A percentile compares a stretch with the other conserved stretches of the same genome.
Evolutionary conservation across 148 eudicot species (phyloP).

Genomic region (Beta vulgaris): DNA sequence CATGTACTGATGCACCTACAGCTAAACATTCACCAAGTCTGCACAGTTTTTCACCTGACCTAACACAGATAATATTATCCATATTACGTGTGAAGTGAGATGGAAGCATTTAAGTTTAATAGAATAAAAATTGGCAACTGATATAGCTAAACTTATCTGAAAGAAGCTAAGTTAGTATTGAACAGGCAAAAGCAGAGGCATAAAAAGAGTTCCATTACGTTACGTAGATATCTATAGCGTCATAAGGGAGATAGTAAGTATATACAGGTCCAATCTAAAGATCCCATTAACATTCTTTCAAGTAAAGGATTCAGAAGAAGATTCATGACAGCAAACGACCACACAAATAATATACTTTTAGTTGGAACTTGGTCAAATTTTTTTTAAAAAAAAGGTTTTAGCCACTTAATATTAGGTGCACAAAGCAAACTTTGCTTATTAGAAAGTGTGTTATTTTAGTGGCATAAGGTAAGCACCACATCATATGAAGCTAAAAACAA

Average conservation of each 20-base stretch:
- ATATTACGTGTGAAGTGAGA: neutral
- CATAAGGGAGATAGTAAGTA: neutral
- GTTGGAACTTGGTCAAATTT: neutral
- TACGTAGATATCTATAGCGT: neutral
- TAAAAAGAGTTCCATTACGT: neutral
- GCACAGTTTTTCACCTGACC: neutral
- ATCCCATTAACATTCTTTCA: constrained; percentile 11
- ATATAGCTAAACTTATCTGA: neutral
- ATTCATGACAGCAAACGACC: constrained; percentile 5
- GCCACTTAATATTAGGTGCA: neutral
- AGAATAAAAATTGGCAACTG: neutral
- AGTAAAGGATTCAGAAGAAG: neutral
- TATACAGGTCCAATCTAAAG: constrained; percentile 9
- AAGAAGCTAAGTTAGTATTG: no score
- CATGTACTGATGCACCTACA: neutral
- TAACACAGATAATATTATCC: no score
- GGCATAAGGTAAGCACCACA: constrained; percentile 5
- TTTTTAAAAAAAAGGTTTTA: no score
- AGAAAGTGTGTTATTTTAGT: neutral
- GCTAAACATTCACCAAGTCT: neutral
- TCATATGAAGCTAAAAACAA: neutral
- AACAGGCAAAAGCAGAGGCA: neutral
- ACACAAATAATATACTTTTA: neutral
- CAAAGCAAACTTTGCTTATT: neutral
- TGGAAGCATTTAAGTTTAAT: neutral